Evolutionary conservation across 306 rosid genomes (phyloP).

Genomic region (Rubus idaeus): DNA sequence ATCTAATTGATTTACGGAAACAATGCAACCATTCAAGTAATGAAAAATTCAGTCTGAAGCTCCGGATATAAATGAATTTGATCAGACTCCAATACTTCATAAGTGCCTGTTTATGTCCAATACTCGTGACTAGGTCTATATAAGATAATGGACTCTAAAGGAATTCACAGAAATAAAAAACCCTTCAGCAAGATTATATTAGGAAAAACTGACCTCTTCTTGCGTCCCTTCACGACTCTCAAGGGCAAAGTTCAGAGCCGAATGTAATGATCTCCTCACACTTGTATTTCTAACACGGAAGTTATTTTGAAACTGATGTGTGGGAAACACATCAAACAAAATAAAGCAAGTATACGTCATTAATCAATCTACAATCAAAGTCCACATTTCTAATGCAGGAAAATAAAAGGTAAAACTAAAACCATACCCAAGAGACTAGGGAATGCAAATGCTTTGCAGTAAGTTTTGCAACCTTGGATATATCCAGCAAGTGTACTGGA

Average conservation of each 20-base stretch:
- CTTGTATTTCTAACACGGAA: constrained; percentile 55
- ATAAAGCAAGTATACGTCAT: constrained; percentile 18
- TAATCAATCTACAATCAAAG: constrained; percentile 14
- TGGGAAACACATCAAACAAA: constrained; percentile 29
- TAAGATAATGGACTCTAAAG: not conserved
- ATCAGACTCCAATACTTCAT: not conserved
- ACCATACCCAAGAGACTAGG: constrained; percentile 75
- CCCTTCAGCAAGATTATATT: not conserved
- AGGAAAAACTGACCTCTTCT: constrained; percentile 68
- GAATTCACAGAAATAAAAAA: not conserved
- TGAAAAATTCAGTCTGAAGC: not conserved
- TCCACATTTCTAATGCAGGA: constrained; percentile 16
- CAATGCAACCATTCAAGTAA: not conserved
- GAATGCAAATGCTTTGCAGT: constrained; percentile 60
- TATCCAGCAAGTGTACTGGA: constrained; percentile 58
- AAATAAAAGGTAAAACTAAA: constrained; percentile 23
- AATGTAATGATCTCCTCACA: constrained; percentile 38
- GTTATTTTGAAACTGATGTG: constrained; percentile 70
- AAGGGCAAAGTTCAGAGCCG: constrained; percentile 50
- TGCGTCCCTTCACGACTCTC: constrained; percentile 76
- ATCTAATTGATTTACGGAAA: constrained; percentile 5
- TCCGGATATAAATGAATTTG: not conserved
- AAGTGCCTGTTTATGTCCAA: not conserved
- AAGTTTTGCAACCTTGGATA: constrained; percentile 50
- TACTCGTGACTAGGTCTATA: not conserved